These are phyloP conservation scores for Ajuga reptans DNA, from an alignment of 305 asterid species.

Conservation along the genomic window DNA sequence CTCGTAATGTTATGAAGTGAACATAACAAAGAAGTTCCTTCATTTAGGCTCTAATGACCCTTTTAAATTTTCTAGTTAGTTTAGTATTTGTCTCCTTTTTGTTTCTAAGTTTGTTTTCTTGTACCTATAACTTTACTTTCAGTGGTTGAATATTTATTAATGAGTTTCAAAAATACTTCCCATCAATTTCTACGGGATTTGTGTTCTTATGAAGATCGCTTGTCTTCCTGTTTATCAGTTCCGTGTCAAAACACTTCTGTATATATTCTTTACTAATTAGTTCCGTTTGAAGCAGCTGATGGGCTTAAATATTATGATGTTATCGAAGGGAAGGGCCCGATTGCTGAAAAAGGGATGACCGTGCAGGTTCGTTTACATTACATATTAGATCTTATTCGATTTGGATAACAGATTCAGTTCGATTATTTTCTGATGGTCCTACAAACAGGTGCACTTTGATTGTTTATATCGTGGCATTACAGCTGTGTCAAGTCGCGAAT, in stretches of 20 bases:
- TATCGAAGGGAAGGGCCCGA: conserved; percentile 75
- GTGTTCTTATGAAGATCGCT: neutral
- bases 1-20: neutral
- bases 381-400: neutral
- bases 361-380: conserved; percentile 47
- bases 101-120: too few relatives aligned
- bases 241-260: neutral
- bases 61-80: too few relatives aligned
- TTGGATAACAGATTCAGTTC: neutral
- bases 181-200: too few relatives aligned
- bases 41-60: too few relatives aligned
- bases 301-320: conserved; percentile 80
- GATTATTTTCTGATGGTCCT: neutral
- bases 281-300: conserved; percentile 51
- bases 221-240: neutral
- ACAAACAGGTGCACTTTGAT: conserved; percentile 75
- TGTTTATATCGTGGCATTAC: conserved; percentile 78
- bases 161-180: too few relatives aligned
- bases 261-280: conserved; percentile 5
- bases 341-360: conserved; percentile 66
- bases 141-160: too few relatives aligned
- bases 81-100: too few relatives aligned
- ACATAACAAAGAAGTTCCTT: neutral
- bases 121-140: too few relatives aligned
- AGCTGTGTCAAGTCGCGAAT: conserved; percentile 88